These are phyloP conservation scores for Fusarium sp. DNA, from an alignment of 2,329 filamentous ascomycete species.

Conservation along the genomic window DNA sequence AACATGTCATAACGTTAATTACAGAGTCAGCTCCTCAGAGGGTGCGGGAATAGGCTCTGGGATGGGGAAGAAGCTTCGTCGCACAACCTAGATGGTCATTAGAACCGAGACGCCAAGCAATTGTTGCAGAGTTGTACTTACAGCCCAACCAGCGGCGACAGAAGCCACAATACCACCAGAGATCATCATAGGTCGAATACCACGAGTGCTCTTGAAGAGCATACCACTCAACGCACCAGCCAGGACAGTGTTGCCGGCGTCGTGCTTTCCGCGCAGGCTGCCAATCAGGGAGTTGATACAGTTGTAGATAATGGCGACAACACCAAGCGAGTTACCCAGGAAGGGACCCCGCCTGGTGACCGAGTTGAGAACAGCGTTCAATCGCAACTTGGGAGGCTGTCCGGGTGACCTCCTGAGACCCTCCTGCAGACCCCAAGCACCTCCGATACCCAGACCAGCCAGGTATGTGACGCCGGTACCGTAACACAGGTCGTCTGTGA, in stretches of 20 bases:
- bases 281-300: slow-evolving; percentile 88
- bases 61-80: slow-evolving; percentile 57
- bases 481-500: slow-evolving; percentile 98
- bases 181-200: slow-evolving; percentile 91
- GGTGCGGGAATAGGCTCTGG: slow-evolving; percentile 48
- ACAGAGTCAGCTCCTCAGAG: slow-evolving; percentile 46
- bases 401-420: slow-evolving; percentile 82
- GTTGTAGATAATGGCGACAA: slow-evolving; percentile 97
- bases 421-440: slow-evolving; percentile 92
- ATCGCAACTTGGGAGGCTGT: slow-evolving; percentile 86
- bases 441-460: slow-evolving; percentile 85
- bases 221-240: slow-evolving; percentile 91
- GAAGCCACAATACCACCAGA: slow-evolving; percentile 90
- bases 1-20: slow-evolving; percentile 41
- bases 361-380: slow-evolving; percentile 95
- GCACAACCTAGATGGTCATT: slow-evolving; percentile 47
- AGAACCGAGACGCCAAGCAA: slow-evolving; percentile 1
- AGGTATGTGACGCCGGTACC: slow-evolving; percentile 96
- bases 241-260: slow-evolving; percentile 86
- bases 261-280: slow-evolving; percentile 84
- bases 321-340: slow-evolving; percentile 94
- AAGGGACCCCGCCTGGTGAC: slow-evolving; percentile 94
- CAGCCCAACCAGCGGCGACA: slow-evolving; percentile 89
- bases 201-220: slow-evolving; percentile 96
- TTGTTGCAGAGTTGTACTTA: slow-evolving; percentile 63